Conservation (phyloP, 805 yeast genomes). For the Ogataea pini region DNA sequence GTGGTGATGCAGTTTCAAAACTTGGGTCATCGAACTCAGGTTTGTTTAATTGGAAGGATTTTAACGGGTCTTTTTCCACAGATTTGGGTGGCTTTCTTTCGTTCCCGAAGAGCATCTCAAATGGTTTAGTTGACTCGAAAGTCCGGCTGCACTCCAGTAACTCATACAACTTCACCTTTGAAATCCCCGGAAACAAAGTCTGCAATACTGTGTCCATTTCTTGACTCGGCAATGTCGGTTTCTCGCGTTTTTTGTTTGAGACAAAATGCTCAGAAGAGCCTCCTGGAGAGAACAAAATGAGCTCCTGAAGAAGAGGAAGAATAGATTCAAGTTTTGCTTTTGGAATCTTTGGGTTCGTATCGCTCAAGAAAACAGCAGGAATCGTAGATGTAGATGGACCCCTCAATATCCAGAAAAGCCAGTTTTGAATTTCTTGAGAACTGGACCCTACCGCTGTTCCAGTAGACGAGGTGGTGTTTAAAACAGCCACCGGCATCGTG, state of each 20-base stretch:
- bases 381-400: constrained; percentile 63
- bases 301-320: constrained; percentile 36
- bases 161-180: constrained; percentile 26
- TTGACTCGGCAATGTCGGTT: constrained; percentile 21
- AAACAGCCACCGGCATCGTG: constrained; percentile 35
- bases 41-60: constrained; percentile 6
- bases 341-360: constrained; percentile 34
- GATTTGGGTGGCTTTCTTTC: constrained; percentile 3
- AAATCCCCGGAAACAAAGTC: constrained; percentile 30
- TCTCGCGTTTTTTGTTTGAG: constrained; percentile 21
- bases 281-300: constrained; percentile 29
- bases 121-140: constrained; percentile 19
- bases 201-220: constrained; percentile 27
- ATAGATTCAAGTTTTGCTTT: constrained; percentile 21
- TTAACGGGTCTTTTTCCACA: constrained; percentile 3
- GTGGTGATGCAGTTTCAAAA: constrained; percentile 35
- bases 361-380: constrained; percentile 51
- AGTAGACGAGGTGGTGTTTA: constrained; percentile 15
- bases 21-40: constrained; percentile 42
- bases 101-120: constrained; percentile 30
- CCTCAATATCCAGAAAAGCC: constrained; percentile 66
- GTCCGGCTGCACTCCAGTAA: constrained; percentile 23
- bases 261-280: constrained; percentile 9
- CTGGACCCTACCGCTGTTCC: constrained; percentile 11
- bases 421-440: constrained; percentile 48